Percentiles rank a stretch among this genome's conserved stretches.
Evolutionary conservation across 2,329 filamentous ascomycete species (phyloP).

Genomic region (Aureobasidium sp.): DNA sequence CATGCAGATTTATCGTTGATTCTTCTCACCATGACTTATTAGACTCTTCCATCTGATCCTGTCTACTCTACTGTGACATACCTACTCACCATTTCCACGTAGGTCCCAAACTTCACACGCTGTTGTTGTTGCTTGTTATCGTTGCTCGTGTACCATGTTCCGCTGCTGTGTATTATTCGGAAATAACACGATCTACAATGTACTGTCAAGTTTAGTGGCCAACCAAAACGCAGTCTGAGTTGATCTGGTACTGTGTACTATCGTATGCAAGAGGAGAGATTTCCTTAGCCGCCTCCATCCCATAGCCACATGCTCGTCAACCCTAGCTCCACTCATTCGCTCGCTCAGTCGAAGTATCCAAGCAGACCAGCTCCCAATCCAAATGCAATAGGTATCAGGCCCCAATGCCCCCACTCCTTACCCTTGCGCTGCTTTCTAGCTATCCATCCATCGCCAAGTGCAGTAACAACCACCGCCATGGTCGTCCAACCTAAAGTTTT

Average conservation of each 20-base stretch:
- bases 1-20: background rate
- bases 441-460: background rate
- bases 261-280: background rate
- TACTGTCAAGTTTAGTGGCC: background rate
- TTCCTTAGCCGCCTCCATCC: too few relatives aligned
- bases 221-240: background rate
- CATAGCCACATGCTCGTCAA: background rate
- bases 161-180: too few relatives aligned
- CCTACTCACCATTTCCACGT: background rate
- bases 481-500: background rate
- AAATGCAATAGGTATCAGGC: background rate
- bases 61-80: background rate
- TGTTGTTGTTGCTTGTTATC: background rate
- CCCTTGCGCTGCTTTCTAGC: background rate
- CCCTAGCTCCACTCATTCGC: background rate
- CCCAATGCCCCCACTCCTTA: background rate
- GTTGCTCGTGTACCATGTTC: too few relatives aligned
- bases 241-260: background rate
- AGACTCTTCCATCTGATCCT: background rate
- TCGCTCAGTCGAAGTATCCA: background rate
- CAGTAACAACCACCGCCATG: background rate
- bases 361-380: background rate
- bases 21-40: background rate
- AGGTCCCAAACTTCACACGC: background rate
- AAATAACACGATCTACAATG: background rate